phyloP scores from a whole-genome alignment of 768 basidiomycete species.

The Hortiboletus flavorubellus region DNA sequence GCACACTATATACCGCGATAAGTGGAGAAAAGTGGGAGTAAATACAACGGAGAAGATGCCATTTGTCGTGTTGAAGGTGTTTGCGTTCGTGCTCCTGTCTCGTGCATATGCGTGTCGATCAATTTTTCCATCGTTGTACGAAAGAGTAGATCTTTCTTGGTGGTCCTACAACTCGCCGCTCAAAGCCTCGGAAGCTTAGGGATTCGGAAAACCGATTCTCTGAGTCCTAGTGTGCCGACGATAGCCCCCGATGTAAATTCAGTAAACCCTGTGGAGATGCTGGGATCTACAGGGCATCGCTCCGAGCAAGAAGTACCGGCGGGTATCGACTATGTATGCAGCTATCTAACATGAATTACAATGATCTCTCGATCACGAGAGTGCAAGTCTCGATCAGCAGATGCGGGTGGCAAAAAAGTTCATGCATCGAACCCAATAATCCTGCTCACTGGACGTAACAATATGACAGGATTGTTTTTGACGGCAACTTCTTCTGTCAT shows the following conservation, averaged over 20 bases:
- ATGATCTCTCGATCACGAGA: slow-evolving; percentile 1
- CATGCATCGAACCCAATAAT: slow-evolving; percentile 53
- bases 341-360: slow-evolving; percentile 23
- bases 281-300: neutral
- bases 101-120: slow-evolving; percentile 6
- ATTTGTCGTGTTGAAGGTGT: slow-evolving; percentile 1
- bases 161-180: neutral
- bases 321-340: slow-evolving; percentile 7
- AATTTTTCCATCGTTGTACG: neutral
- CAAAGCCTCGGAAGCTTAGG: no score
- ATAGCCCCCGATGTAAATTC: neutral
- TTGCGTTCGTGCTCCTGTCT: neutral
- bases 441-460: slow-evolving; percentile 53
- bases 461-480: slow-evolving; percentile 52
- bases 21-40: no score
- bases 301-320: neutral
- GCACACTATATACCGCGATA: no score
- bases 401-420: neutral
- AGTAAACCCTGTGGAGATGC: neutral
- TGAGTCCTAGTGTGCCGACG: neutral
- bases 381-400: neutral
- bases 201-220: no score
- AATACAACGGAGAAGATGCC: neutral
- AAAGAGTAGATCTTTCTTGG: neutral
- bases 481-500: slow-evolving; percentile 37